Base-by-base conservation (phyloP, 257 asterid genomes). In the Euphrasia confusa region DNA sequence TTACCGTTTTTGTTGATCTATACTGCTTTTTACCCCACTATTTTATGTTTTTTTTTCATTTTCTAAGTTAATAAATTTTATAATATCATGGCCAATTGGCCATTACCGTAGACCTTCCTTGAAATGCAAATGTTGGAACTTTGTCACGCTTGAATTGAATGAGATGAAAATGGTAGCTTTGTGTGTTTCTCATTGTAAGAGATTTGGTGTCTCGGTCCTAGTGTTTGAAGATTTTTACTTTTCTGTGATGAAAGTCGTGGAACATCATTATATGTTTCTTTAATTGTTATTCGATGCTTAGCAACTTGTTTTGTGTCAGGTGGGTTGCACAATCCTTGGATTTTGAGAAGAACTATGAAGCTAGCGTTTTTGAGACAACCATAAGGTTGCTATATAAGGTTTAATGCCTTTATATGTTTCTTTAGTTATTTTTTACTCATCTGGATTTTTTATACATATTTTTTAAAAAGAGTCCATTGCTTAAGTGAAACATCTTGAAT, bases 361-460 rank as follows among this genome's bases (percentile, higher is more conserved):
- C 97, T 37, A 93, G 99, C 59, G 99, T 93, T 72, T 93, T 93
- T 49, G 99, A 93, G 88, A 93, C 99, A 78, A 93, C 99, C 90
- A 93, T 93, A 93, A 93, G 99, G 99, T 93, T 85, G 86, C 92
- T 83, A 81, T 85, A 77, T 84, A 82, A 83, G 92, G 95, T 93
- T 89, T 85, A 83, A 70, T 74, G 74, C 59, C 68, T 68, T 74
- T 65, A n/a, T 78, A 60, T 33, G 66, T 79, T 62, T 35, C 67
- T 72, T 57, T 61, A 65, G 68, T 71, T 69, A 70, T 65, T 60
- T 63, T 78, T 63, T 78, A 45, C 52, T 67, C 58, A 32, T 54
- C 67, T 65, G 68, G 61, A 65, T 30, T 61, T n/a, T 14, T n/a
- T 35, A 45, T 64, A 32, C 7, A 7, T 13, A 71, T 37, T 54